Percentiles rank a stretch among this genome's conserved stretches.
Conservation (phyloP, 805 yeast genomes). For the Cyberlindnera maritima region DNA sequence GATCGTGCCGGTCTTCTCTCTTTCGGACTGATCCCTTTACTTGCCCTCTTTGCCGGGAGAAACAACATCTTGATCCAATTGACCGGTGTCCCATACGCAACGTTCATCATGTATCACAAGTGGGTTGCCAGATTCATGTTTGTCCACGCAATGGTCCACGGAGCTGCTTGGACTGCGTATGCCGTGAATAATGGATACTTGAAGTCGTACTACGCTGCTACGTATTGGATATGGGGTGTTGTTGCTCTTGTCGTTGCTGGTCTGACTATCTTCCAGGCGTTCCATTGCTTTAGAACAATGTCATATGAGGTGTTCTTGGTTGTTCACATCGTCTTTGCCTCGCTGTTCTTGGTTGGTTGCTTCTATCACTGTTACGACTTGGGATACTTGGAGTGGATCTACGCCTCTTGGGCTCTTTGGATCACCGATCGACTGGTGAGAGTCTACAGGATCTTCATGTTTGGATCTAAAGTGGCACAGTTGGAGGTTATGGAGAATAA, state of each 20-base stretch:
- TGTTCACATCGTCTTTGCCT: slow-evolving; percentile 55
- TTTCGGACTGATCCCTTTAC: slow-evolving; percentile 45
- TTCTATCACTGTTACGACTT: slow-evolving; percentile 56
- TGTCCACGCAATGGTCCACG: slow-evolving; percentile 21
- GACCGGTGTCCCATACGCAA: slow-evolving; percentile 61
- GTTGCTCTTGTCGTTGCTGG: slow-evolving; percentile 43
- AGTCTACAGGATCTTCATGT: slow-evolving; percentile 32
- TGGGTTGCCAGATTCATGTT: slow-evolving; percentile 50
- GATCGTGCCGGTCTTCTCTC: slow-evolving; percentile 23
- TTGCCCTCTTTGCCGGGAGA: slow-evolving; percentile 64
- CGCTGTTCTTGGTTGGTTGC: slow-evolving; percentile 48
- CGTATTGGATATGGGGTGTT: slow-evolving; percentile 36
- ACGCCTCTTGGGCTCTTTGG: slow-evolving; percentile 32
- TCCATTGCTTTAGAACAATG: slow-evolving; percentile 47
- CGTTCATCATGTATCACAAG: slow-evolving; percentile 64
- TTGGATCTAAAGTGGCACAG: slow-evolving; percentile 24
- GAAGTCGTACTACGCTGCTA: slow-evolving; percentile 3
- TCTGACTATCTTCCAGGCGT: slow-evolving; percentile 45
- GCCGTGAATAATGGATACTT: slow-evolving; percentile 7
- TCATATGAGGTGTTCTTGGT: slow-evolving; percentile 60
- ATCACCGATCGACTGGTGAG: slow-evolving; percentile 44
- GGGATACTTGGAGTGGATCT: slow-evolving; percentile 53
- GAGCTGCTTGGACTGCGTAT: slow-evolving; percentile 16
- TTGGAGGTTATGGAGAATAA: slow-evolving; percentile 33
- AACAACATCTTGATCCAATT: slow-evolving; percentile 59